Evolutionary conservation across 352 stramenopile species (phyloP).

Genomic region (Salisapilia sapeloensis): DNA sequence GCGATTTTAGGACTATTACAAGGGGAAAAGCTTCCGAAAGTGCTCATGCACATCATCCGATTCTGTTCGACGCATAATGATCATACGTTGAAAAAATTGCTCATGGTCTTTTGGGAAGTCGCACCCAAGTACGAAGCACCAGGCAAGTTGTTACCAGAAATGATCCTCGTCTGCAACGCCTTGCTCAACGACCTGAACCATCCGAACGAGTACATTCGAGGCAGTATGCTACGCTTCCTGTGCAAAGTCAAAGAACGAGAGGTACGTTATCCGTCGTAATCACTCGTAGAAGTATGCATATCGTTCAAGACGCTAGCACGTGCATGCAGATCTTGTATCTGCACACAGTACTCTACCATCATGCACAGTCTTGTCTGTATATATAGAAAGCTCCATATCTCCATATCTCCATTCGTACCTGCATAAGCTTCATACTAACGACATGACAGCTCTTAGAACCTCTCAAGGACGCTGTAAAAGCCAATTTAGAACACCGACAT

Average conservation of each 20-base stretch:
- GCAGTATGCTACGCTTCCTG: slow-evolving; percentile 98
- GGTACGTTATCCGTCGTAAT: too few species aligned
- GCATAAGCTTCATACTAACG: background rate
- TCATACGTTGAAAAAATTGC: slow-evolving; percentile 98
- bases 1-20: slow-evolving; percentile 96
- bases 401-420: background rate
- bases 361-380: too few species aligned
- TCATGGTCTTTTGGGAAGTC: slow-evolving; percentile 99
- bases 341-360: too few species aligned
- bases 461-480: slow-evolving; percentile 86
- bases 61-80: slow-evolving; percentile 99
- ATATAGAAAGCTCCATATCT: slow-evolving; percentile 23
- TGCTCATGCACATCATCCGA: slow-evolving; percentile 99
- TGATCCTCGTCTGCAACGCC: slow-evolving; percentile 99
- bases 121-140: slow-evolving; percentile 92
- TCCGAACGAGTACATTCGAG: slow-evolving; percentile 99
- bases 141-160: slow-evolving; percentile 96
- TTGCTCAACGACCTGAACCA: slow-evolving; percentile 99
- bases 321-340: too few species aligned
- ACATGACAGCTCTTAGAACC: slow-evolving; percentile 65
- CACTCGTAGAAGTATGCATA: slow-evolving; percentile 85
- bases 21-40: slow-evolving; percentile 95
- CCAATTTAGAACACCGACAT: slow-evolving; percentile 96
- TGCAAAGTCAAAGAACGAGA: slow-evolving; percentile 99
- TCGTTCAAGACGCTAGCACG: slow-evolving; percentile 7